phyloP scores from a whole-genome alignment of 768 basidiomycete species.

The Boletus coccyginus region DNA sequence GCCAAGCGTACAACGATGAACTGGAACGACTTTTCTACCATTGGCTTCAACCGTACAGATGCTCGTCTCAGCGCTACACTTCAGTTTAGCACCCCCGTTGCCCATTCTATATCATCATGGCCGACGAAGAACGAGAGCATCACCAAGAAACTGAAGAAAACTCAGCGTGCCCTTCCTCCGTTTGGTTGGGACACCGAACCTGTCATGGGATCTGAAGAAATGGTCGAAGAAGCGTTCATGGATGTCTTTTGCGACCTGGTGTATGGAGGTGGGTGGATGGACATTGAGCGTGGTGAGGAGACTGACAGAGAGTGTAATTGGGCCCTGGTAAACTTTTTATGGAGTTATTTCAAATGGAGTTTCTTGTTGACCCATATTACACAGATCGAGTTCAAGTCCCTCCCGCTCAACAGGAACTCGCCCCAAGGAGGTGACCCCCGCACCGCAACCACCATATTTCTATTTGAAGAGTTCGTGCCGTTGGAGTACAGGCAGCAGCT shows the following conservation, averaged over 20 bases:
- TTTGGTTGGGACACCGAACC: constrained; percentile 95
- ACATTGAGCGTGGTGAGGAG: constrained; percentile 68
- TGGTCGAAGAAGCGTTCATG: constrained; percentile 88
- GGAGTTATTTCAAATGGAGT: not conserved
- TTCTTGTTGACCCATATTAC: constrained; percentile 1
- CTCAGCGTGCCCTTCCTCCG: constrained; percentile 64
- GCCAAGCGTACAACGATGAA: constrained; percentile 81
- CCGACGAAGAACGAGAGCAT: constrained; percentile 72
- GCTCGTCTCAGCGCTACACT: constrained; percentile 76
- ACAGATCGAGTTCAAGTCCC: constrained; percentile 89
- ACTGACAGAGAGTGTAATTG: constrained; percentile 85
- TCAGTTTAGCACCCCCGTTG: constrained; percentile 63
- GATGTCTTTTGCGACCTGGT: constrained; percentile 83
- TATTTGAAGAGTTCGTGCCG: constrained; percentile 95
- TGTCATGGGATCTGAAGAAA: constrained; percentile 69
- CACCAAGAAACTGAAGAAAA: constrained; percentile 77
- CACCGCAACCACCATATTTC: constrained; percentile 64
- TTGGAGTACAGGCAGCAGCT: constrained; percentile 81
- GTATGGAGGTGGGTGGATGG: constrained; percentile 85
- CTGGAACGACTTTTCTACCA: constrained; percentile 86
- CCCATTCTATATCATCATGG: constrained; percentile 66
- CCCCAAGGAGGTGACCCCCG: constrained; percentile 55
- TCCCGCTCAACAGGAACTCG: constrained; percentile 41
- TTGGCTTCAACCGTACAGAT: constrained; percentile 81
- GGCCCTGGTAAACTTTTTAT: constrained; percentile 66